Percentiles rank a stretch among this genome's conserved stretches.
These are phyloP conservation scores for Cercospora zeina DNA, from an alignment of 2,329 filamentous ascomycete genomes.

Conservation along the genomic window DNA sequence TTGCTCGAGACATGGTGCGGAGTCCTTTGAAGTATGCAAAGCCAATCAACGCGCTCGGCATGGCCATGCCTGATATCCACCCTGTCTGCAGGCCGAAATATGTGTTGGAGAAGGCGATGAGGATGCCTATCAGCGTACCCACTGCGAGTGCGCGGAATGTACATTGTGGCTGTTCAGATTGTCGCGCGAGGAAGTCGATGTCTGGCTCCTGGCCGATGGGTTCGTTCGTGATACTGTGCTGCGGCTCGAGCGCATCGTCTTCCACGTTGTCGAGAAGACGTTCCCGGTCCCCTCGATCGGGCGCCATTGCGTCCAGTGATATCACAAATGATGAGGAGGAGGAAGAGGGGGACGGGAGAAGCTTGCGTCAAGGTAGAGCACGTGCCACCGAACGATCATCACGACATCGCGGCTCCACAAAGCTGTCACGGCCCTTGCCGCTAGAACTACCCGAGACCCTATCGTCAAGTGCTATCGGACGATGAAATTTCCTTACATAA, in stretches of 20 bases:
- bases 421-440: conserved; percentile 16
- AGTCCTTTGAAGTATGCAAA: conserved; percentile 90
- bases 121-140: conserved; percentile 78
- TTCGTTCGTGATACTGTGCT: conserved; percentile 29
- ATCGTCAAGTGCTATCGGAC: background rate
- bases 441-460: background rate
- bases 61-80: conserved; percentile 86
- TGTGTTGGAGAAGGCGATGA: conserved; percentile 96
- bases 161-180: conserved; percentile 59
- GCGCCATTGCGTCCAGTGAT: conserved; percentile 35
- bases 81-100: conserved; percentile 97
- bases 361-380: background rate
- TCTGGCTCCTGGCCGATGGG: conserved; percentile 37
- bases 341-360: background rate
- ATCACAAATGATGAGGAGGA: background rate
- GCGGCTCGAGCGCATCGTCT: conserved; percentile 27
- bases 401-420: conserved; percentile 19
- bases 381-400: conserved; percentile 1
- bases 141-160: conserved; percentile 77
- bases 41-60: conserved; percentile 91
- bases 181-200: conserved; percentile 32
- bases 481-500: conserved; percentile 16
- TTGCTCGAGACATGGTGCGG: conserved; percentile 66
- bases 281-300: conserved; percentile 37
- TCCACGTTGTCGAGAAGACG: conserved; percentile 22